Evolutionary conservation across 164 flowering plant species (phyloP), one percentile per base, ranked within the genome.

Genomic region (Santalum album): DNA sequence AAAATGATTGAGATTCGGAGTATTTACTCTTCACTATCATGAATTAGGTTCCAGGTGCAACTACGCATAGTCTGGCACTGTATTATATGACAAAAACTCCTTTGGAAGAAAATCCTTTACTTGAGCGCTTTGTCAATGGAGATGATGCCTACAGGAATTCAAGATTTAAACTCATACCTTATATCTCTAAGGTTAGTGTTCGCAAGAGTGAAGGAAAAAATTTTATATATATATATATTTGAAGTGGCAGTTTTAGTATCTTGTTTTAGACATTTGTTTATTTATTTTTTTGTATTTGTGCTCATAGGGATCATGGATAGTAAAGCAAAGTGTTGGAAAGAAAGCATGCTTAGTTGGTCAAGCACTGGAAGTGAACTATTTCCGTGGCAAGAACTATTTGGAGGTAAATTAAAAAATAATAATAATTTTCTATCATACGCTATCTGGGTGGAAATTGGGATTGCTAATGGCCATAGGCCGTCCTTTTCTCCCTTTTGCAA

Each of bases 241-340:
- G n/a, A n/a, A n/a, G n/a, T n/a, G n/a, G n/a, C n/a, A n/a, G n/a
- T 29, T 29, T 29, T 29, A 9, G 9, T 29, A 29, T 29, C 9
- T 9, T 29, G 34, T 29, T 29, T 29, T 29, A 29, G n/a, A n/a
- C n/a, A n/a, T n/a, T n/a, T n/a, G n/a, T 32, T 1, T 32, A 32
- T 32, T 6, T 12, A 32, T 12, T 3, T 38, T 9, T 38, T 38
- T 14, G 16, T 38, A 16, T 9, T 58, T 56, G 20, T 32, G 53
- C 42, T 62, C 34, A 19, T 65, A 90, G 96, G 97, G 96, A 26
- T 80, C 96, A 38, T 90, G 97, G 97, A 87, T 90, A 59, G 98
- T 90, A 24, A 88, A 87, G 69, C 97, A 90, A 58, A 90, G 97
- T 64, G 97, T 90, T 27, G 96, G 96, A 55, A 90, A 81, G 82